Percentiles rank a stretch among this genome's conserved stretches.
phyloP scores from a whole-genome alignment of 1,284 basidiomycete genomes.

The Trichosporon sp. region DNA sequence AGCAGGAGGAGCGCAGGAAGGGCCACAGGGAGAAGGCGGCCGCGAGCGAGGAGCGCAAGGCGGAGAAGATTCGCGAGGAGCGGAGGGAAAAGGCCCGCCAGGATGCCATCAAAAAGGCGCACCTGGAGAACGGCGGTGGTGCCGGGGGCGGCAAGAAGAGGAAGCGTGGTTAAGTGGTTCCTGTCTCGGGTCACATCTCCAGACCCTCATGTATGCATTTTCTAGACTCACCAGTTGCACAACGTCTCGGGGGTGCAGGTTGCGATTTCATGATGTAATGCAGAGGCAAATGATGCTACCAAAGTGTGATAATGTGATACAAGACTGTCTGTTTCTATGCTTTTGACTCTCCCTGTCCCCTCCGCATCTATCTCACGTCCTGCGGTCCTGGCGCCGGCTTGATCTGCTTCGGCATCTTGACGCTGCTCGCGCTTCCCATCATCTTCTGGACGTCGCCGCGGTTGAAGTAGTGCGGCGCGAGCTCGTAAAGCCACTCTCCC shows the following conservation, averaged over 20 bases:
- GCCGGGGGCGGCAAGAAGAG: slow-evolving; percentile 22
- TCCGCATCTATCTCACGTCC: neutral
- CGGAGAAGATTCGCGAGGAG: slow-evolving; percentile 67
- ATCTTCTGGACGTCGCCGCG: slow-evolving; percentile 78
- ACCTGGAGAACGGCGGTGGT: slow-evolving; percentile 32
- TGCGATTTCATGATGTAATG: neutral
- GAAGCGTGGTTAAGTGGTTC: slow-evolving; percentile 4
- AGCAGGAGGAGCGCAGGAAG: slow-evolving; percentile 60
- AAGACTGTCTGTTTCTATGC: neutral
- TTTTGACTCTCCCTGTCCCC: neutral
- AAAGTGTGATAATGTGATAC: neutral
- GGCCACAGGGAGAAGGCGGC: slow-evolving; percentile 53
- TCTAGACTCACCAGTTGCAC: neutral
- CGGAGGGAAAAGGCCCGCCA: slow-evolving; percentile 59
- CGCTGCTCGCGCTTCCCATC: slow-evolving; percentile 62
- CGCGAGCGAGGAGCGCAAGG: slow-evolving; percentile 73
- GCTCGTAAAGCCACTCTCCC: slow-evolving; percentile 86
- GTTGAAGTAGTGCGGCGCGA: slow-evolving; percentile 93
- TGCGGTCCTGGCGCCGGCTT: neutral
- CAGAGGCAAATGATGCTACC: neutral
- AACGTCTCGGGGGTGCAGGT: neutral
- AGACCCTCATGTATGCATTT: neutral
- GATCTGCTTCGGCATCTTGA: slow-evolving; percentile 77
- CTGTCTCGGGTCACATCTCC: neutral
- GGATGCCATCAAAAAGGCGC: slow-evolving; percentile 48